phyloP scores from a whole-genome alignment of 768 basidiomycete genomes.

The Phylloporus sp. region DNA sequence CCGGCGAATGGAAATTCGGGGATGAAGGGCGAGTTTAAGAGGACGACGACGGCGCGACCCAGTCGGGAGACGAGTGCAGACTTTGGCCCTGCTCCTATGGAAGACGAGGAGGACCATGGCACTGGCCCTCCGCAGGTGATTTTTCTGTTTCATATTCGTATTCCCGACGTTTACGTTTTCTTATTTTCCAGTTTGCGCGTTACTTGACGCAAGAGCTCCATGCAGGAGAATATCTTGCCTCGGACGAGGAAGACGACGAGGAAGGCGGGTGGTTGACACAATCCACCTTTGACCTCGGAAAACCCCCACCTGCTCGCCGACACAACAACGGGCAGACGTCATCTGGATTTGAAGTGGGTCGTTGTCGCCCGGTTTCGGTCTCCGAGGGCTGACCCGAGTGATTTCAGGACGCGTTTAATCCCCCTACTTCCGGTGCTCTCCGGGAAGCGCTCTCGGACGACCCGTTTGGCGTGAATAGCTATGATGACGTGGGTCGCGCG shows the following conservation, averaged over 20 bases:
- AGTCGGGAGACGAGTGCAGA: slow-evolving; percentile 54
- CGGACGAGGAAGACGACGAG: slow-evolving; percentile 53
- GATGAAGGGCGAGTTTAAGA: slow-evolving; percentile 54
- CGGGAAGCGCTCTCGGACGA: slow-evolving; percentile 40
- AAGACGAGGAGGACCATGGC: slow-evolving; percentile 42
- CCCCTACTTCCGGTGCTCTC: slow-evolving; percentile 29
- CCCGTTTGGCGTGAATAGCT: slow-evolving; percentile 42
- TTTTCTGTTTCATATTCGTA: slow-evolving; percentile 6
- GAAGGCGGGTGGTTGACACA: slow-evolving; percentile 80
- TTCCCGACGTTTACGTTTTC: not conserved
- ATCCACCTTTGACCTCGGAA: slow-evolving; percentile 60
- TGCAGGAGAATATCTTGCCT: slow-evolving; percentile 50
- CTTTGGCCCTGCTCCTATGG: slow-evolving; percentile 53
- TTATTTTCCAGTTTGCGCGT: slow-evolving; percentile 58
- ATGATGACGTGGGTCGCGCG: slow-evolving; percentile 48
- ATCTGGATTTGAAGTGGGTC: slow-evolving; percentile 55
- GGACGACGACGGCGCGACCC: slow-evolving; percentile 40
- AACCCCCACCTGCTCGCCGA: slow-evolving; percentile 45
- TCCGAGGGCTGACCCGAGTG: not conserved
- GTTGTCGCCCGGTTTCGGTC: not conserved
- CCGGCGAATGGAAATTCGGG: slow-evolving; percentile 20
- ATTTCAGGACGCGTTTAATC: slow-evolving; percentile 49
- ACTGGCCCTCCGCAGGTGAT: slow-evolving; percentile 44
- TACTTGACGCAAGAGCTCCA: slow-evolving; percentile 76
- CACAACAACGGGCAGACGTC: slow-evolving; percentile 44